These are phyloP conservation scores for Plasmopara viticola DNA, from an alignment of 352 stramenopile genomes.

Conservation along the genomic window DNA sequence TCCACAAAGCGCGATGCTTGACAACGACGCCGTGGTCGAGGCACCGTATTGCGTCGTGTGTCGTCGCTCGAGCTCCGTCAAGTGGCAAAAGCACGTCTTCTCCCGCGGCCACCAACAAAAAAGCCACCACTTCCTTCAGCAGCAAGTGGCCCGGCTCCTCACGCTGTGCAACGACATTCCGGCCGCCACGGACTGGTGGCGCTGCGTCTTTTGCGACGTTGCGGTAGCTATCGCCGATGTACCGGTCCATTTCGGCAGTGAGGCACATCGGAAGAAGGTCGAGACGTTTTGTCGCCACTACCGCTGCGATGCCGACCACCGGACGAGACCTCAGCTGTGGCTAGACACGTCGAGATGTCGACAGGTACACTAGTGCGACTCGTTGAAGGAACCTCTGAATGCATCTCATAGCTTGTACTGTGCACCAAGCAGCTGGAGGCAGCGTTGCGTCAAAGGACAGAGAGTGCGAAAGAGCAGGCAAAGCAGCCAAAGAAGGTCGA, in stretches of 20 bases:
- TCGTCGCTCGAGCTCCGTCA: conserved; percentile 48
- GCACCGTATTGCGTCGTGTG: conserved; percentile 50
- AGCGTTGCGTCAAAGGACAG: conserved; percentile 3
- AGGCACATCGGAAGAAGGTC: conserved; percentile 31
- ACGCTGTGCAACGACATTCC: conserved; percentile 18
- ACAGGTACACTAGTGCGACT: conserved; percentile 21
- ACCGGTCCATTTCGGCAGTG: conserved; percentile 35
- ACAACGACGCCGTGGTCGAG: conserved; percentile 24
- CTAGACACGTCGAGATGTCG: conserved; percentile 17
- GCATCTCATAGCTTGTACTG: conserved; percentile 6
- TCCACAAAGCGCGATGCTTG: background rate
- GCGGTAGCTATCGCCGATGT: conserved; percentile 13
- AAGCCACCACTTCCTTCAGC: conserved; percentile 34
- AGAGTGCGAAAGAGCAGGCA: background rate
- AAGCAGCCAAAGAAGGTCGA: conserved; percentile 1
- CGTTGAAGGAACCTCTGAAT: background rate
- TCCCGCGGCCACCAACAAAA: conserved; percentile 44
- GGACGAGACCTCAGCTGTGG: conserved; percentile 33
- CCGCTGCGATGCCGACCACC: conserved; percentile 43
- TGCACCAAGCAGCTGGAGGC: conserved; percentile 15
- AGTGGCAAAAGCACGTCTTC: conserved; percentile 71
- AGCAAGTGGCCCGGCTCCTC: conserved; percentile 22
- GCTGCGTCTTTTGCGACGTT: conserved; percentile 42
- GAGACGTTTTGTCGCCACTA: conserved; percentile 47
- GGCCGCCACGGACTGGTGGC: conserved; percentile 9